These are phyloP conservation scores for Rhododendron kiyosumense DNA, from an alignment of 148 eudicot genomes.

Conservation along the genomic window DNA sequence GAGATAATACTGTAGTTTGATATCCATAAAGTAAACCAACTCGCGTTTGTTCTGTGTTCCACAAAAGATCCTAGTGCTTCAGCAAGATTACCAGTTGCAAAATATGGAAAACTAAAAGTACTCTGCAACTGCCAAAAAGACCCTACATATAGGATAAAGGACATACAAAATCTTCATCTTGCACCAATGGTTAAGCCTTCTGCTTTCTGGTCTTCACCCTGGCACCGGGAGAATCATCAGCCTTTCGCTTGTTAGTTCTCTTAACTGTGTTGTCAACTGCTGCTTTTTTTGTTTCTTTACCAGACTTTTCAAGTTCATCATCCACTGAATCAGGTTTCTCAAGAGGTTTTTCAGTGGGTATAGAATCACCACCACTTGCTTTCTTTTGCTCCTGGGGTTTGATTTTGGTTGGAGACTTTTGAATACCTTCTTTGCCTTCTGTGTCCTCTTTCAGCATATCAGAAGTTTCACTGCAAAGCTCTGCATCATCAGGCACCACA, in stretches of 20 bases:
- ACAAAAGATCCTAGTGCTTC: not conserved
- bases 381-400: constrained; percentile 12
- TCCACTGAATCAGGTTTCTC: constrained; percentile 3
- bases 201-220: constrained; percentile 18
- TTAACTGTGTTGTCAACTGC: constrained; percentile 7
- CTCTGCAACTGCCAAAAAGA: not conserved
- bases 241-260: constrained; percentile 23
- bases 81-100: not conserved
- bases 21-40: not conserved
- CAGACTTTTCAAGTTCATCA: not conserved
- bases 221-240: constrained; percentile 10
- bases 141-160: not conserved
- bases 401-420: constrained; percentile 14
- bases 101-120: not conserved
- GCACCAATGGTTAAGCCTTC: constrained; percentile 19
- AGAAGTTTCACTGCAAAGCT: constrained; percentile 7
- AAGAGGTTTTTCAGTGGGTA: not conserved
- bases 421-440: constrained; percentile 9
- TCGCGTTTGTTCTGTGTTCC: not conserved
- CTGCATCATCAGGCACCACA: constrained; percentile 10
- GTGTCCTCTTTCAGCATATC: constrained; percentile 7
- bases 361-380: constrained; percentile 5
- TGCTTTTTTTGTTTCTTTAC: constrained; percentile 3
- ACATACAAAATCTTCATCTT: constrained; percentile 7
- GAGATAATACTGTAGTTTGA: not conserved